Base-by-base conservation (phyloP, 495 filamentous ascomycete species). In the Pyrenula aspistea region DNA sequence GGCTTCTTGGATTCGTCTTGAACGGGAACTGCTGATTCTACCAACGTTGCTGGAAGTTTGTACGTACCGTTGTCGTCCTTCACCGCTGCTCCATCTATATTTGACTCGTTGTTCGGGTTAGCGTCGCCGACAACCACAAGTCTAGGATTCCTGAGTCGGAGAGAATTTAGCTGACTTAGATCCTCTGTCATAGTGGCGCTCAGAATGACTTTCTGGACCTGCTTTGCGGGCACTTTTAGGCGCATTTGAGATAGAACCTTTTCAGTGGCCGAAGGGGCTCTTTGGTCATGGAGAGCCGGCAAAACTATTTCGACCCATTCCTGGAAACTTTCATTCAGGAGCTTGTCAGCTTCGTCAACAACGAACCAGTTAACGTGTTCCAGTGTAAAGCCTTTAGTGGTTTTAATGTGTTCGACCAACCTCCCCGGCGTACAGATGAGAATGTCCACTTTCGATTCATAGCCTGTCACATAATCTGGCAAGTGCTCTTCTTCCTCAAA, bases 151-250 rank as follows among this genome's bases (percentile, higher is more conserved):
- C 75, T 73, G 21, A 98, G 77, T 55, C 80, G 86, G 51, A 98
- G 66, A 0, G 76, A 81, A 49, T 83, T 85, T 51, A 98, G 67
- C 58, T 90, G 88, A 19, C 86, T 85, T 36, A 95, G 73, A 66
- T 97, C 92, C 25, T 81, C 77, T 1, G 90, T 95, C 88, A 98
- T 95, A 0, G 94, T 96, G 8, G 93, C 93, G 65, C 89, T 95
- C 11, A 96, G 74, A 36, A 95, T 73, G 22, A 96, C 75, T 67
- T 95, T 95, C 49, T 81, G 71, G 49, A 80, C 73, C 11, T 80
- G 69, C 55, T 65, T 67, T 56, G 62, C 65, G 42, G 70, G 61
- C 1, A 72, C 61, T 0, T 73, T 68, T 47, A 71, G 65, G 12
- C 66, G 66, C 48, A 77, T 61, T 2, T 65, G 58, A 0, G 68